Conservation (phyloP, 1,284 basidiomycete genomes). For the Volvariella surrecta region DNA sequence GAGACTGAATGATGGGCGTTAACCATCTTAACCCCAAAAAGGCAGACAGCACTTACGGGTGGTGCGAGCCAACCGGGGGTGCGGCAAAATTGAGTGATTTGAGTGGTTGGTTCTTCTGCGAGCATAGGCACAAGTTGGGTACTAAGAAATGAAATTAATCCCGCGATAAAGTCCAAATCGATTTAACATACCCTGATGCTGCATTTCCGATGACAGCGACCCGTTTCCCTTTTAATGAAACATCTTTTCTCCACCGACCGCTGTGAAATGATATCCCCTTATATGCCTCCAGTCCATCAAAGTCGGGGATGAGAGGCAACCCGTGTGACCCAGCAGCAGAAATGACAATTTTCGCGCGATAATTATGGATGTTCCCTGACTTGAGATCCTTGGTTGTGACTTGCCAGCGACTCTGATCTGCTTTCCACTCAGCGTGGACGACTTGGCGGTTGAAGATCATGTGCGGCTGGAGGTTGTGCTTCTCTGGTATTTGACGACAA, state of each 20-base stretch:
- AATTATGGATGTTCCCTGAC: conserved; percentile 15
- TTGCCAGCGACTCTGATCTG: conserved; percentile 20
- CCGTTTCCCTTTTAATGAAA: conserved; percentile 31
- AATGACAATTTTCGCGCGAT: conserved; percentile 29
- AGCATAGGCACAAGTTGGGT: conserved; percentile 38
- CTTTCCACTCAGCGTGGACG: conserved; percentile 31
- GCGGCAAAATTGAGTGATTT: conserved; percentile 36
- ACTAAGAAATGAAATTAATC: conserved; percentile 16
- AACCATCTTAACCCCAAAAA: not conserved
- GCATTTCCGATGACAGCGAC: conserved; percentile 47
- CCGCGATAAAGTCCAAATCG: not conserved
- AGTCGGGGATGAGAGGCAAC: conserved; percentile 26
- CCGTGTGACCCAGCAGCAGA: conserved; percentile 34
- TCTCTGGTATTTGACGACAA: conserved; percentile 22
- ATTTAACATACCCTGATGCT: conserved; percentile 33
- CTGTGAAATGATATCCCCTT: conserved; percentile 40
- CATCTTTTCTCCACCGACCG: conserved; percentile 32
- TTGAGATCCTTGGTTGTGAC: conserved; percentile 22
- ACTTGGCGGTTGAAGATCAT: conserved; percentile 26
- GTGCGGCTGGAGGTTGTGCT: conserved; percentile 20
- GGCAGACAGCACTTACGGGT: conserved; percentile 19
- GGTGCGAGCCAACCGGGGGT: conserved; percentile 37
- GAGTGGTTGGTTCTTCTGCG: conserved; percentile 26
- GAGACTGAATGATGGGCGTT: conserved; percentile 17
- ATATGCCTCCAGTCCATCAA: conserved; percentile 33